phyloP scores from a whole-genome alignment of 306 rosid species.

The Luffa aegyptiaca region DNA sequence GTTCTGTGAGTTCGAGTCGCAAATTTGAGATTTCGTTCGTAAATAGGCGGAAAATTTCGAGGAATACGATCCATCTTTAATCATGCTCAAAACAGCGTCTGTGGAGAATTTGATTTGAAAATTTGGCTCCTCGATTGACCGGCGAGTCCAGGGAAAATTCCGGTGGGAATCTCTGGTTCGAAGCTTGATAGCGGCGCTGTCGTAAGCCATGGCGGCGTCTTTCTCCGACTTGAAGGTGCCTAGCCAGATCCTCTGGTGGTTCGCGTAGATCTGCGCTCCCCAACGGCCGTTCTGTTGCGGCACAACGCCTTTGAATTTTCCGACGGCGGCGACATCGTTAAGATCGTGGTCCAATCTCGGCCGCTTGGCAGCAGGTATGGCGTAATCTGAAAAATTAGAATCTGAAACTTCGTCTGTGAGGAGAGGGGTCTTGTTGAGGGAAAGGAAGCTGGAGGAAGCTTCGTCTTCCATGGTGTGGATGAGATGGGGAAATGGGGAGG shows the following conservation, averaged over 20 bases:
- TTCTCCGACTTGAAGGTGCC: slow-evolving; percentile 68
- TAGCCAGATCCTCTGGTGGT: slow-evolving; percentile 82
- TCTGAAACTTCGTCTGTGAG: neutral
- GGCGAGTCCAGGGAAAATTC: slow-evolving; percentile 60
- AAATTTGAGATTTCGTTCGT: slow-evolving; percentile 4
- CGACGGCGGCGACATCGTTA: neutral
- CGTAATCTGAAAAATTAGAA: neutral
- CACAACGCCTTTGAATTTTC: slow-evolving; percentile 68
- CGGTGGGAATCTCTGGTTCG: slow-evolving; percentile 49
- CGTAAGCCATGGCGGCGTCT: slow-evolving; percentile 85
- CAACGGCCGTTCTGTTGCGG: slow-evolving; percentile 81
- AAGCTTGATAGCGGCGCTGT: slow-evolving; percentile 66
- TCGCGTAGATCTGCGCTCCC: slow-evolving; percentile 87
- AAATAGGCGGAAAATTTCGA: slow-evolving; percentile 45
- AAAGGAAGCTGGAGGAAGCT: neutral
- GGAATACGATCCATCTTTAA: slow-evolving; percentile 64
- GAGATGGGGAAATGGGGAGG: neutral
- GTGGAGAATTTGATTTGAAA: slow-evolving; percentile 47
- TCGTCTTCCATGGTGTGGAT: neutral
- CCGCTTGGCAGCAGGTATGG: neutral
- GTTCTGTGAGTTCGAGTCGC: neutral
- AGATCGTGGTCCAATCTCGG: neutral
- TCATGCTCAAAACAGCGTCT: slow-evolving; percentile 50
- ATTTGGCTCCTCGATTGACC: slow-evolving; percentile 41
- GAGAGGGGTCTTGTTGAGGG: neutral